phyloP scores from a whole-genome alignment of 1,139 yeast species.

The Saccharomyces hybrid region DNA sequence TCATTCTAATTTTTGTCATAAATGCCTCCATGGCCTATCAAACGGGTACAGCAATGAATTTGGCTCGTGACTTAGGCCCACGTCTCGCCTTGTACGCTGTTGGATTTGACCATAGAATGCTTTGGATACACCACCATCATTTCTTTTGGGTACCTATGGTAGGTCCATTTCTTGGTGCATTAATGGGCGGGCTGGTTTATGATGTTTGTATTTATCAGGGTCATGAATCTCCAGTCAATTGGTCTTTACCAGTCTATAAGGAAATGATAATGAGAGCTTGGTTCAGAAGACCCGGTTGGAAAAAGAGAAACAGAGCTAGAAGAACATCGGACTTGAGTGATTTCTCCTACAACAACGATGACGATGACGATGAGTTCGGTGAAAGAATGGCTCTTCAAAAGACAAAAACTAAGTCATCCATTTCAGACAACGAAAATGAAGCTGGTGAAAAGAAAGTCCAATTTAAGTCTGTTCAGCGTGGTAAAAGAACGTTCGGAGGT shows the following conservation, averaged over 20 bases:
- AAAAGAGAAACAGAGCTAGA: constrained; percentile 22
- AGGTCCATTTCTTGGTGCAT: constrained; percentile 40
- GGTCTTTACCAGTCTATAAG: constrained; percentile 31
- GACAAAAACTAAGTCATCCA: constrained; percentile 15
- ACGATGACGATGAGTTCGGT: constrained; percentile 3
- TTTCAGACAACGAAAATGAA: constrained; percentile 11
- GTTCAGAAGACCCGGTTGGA: constrained; percentile 29
- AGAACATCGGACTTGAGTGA: constrained; percentile 26
- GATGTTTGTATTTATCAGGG: constrained; percentile 45
- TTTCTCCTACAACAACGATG: constrained; percentile 25
- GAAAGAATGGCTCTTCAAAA: constrained; percentile 8
- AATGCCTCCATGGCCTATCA: constrained; percentile 43
- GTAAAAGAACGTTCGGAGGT: constrained; percentile 20
- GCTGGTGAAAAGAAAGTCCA: constrained; percentile 20
- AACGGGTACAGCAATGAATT: constrained; percentile 46
- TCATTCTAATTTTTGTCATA: constrained; percentile 37
- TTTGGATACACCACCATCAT: constrained; percentile 35
- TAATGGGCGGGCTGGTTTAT: constrained; percentile 40
- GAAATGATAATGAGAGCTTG: constrained; percentile 22
- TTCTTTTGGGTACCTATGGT: constrained; percentile 47
- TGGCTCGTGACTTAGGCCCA: constrained; percentile 49
- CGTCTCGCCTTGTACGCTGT: constrained; percentile 40
- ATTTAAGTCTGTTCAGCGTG: constrained; percentile 24
- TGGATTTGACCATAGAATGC: constrained; percentile 38
- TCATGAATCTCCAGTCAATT: constrained; percentile 42